Evolutionary conservation across 2,329 filamentous ascomycete genomes (phyloP).

Genomic region (Sporothrix pseudoabietina): DNA sequence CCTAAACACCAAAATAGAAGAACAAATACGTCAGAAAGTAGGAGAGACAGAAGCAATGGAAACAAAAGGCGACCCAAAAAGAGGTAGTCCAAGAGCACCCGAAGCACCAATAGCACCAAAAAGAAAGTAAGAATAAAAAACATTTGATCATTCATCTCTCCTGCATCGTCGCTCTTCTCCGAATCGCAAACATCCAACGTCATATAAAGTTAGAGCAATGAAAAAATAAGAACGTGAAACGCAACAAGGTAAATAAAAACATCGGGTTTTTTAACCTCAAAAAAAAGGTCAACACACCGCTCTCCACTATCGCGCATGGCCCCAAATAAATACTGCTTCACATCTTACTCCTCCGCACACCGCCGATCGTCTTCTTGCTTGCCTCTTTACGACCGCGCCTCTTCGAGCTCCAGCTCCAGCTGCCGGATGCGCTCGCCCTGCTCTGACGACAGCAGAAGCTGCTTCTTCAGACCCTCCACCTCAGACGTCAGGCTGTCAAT

Average conservation of each 20-base stretch:
- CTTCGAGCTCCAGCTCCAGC: conserved; percentile 68
- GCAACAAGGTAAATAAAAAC: neutral
- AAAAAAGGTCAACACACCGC: neutral
- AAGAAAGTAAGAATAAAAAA: neutral
- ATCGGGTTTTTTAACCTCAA: neutral
- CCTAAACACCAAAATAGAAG: neutral
- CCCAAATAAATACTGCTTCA: neutral
- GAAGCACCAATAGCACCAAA: neutral
- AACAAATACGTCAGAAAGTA: neutral
- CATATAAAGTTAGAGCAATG: neutral
- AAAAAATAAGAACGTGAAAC: neutral
- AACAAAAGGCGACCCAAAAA: neutral
- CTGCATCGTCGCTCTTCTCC: neutral
- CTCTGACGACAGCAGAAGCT: conserved; percentile 64
- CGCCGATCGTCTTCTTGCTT: no score
- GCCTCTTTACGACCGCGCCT: conserved; percentile 56
- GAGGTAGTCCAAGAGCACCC: no score
- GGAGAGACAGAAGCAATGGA: neutral
- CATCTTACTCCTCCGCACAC: neutral
- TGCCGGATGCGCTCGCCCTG: conserved; percentile 70
- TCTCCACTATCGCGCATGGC: neutral
- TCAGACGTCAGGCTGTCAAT: conserved; percentile 70
- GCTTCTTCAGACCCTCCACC: conserved; percentile 79
- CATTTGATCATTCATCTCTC: neutral
- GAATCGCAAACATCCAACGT: neutral